Evolutionary conservation across 2,329 filamentous ascomycete genomes (phyloP), one percentile per base, ranked within the genome.

Genomic region (Podosphaera xanthii): DNA sequence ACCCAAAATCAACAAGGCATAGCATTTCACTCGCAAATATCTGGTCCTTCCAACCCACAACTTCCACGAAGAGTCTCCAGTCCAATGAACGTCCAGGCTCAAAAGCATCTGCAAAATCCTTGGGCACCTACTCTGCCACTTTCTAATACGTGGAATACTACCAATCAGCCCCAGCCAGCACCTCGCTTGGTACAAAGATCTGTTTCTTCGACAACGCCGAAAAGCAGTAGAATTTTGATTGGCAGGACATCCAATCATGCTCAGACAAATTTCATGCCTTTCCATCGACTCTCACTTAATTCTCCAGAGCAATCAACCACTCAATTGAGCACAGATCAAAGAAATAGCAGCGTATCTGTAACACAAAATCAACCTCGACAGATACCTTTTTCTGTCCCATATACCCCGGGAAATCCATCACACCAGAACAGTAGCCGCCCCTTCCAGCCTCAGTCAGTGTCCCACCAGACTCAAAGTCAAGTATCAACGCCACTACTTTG

Each of bases 211-310:
- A 33, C n/a, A 4, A n/a, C 40, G 10, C n/a, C 40, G 5, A 44
- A 44, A 44, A 44, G 22, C 22, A 22, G n/a, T 7, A 44, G 10
- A 12, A 44, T 14, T 12, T 44, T 14, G 40, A 14, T 14, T 14
- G n/a, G n/a, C n/a, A 44, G 5, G n/a, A 22, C 49, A 53, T 53
- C 49, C n/a, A 53, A 53, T 44, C 40, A 6, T 44, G n/a, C 40
- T 12, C 40, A 44, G 6, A 61, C 65, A 57, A 66, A 63, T 35
- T 61, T 63, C 36, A 64, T 61, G 35, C 55, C 62, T 22, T 44
- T 65, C 4, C 66, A 67, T 55, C 59, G 60, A 2, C 59, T 65
- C n/a, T 63, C 63, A 8, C 65, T 65, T 62, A 59, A 63, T 9
- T 67, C 65, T 1, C 65, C 65, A 38, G 58, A 61, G 10, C 65